Base-by-base conservation (phyloP, 1,284 basidiomycete species). In the Austroboletus novae-zelandiae region DNA sequence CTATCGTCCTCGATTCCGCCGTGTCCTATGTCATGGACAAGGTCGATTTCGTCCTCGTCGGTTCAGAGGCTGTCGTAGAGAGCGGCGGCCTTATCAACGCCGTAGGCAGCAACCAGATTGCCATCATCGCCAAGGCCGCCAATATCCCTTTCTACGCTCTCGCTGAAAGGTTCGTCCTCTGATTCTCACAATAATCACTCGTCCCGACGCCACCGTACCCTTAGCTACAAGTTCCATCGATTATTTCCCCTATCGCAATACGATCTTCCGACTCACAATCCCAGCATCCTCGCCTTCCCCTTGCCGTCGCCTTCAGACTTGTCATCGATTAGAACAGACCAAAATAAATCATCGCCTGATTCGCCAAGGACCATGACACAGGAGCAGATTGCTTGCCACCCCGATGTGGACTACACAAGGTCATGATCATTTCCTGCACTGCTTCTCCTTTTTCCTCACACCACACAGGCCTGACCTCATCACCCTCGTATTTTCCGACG, bases 21-120 rank as follows among this genome's bases (percentile, higher is more conserved):
- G 94, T 98, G 5, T 94, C 93, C 18, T 99, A 98, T 73, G 85
- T 94, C 56, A 98, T 99, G 89, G 91, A 96, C 59, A 89, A 91
- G 59, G 87, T 94, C 15, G 94, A 99, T 70, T 86, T 98, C 63
- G 91, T 96, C 42, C 81, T 99, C 37, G 93, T 98, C 23, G 96
- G 96, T 9, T 94, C 94, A 23, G 96, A 99, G 73, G 96, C 95
- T 7, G 95, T 99, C 14, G 94, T 96, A 3, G 95, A 98, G 71
- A 92, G 89, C 58, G 95, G 91, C 42, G 91, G 91, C 10, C 73
- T 94, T 53, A 83, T 94, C 58, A 93, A 94, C 64, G 91, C 89
- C 30, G 89, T 94, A 40, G 96, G 95, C 42, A 95, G 93, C 57
- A 95, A 94, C 71, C 94, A 98, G 69, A 93, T 98, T 63, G 97